These are phyloP conservation scores for Chaetomium strumarium DNA, from an alignment of 2,329 filamentous ascomycete genomes.

Conservation along the genomic window DNA sequence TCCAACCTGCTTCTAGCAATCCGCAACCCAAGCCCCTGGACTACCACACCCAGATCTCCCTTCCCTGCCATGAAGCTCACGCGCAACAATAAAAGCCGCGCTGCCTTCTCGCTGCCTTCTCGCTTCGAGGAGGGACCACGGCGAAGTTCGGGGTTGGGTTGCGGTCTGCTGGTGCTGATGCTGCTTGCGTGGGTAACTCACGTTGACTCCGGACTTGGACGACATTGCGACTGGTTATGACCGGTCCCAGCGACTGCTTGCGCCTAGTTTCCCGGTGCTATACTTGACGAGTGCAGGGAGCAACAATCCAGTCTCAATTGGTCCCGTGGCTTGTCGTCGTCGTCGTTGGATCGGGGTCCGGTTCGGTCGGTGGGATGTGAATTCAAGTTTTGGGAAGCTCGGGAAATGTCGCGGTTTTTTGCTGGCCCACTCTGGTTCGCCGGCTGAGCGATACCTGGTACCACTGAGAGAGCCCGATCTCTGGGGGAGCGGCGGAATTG, in stretches of 20 bases:
- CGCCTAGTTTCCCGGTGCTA: conserved; percentile 10
- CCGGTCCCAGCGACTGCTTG: conserved; percentile 10
- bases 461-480: no score
- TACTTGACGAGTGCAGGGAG: conserved; percentile 16
- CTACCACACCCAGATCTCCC: not conserved
- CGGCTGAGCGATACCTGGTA: conserved; percentile 2
- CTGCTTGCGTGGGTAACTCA: conserved; percentile 23
- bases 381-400: conserved; percentile 29
- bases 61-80: not conserved
- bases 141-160: not conserved
- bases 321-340: conserved; percentile 23
- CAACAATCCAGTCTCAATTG: conserved; percentile 25
- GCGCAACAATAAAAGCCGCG: not conserved
- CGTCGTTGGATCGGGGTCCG: conserved; percentile 22
- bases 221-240: conserved; percentile 25
- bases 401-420: conserved; percentile 35
- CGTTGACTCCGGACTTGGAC: conserved; percentile 30
- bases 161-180: not conserved
- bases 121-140: not conserved
- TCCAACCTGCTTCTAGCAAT: not conserved
- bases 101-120: not conserved
- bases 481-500: not conserved
- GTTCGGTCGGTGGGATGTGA: conserved; percentile 18
- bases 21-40: not conserved
- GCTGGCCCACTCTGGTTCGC: conserved; percentile 11